Evolutionary conservation across 257 asterid species (phyloP), one percentile per base, ranked within the genome.

Genomic region (Scutellaria galericulata): DNA sequence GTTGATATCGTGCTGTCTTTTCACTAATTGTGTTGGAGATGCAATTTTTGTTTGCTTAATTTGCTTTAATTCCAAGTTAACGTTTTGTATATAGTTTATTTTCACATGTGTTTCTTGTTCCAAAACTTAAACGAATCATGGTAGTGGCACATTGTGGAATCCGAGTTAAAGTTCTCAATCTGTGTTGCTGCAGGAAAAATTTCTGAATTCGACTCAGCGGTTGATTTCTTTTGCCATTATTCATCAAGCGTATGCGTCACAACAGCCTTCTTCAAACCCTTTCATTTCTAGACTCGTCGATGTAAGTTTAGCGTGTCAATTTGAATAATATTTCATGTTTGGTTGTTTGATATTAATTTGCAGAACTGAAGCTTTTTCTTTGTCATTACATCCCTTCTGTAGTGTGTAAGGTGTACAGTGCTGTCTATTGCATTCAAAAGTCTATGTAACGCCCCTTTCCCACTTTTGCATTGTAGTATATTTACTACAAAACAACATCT

Each of bases 141-240:
- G 10, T 18, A 67, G 22, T 46, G 71, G n/a, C 45, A 11, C 24
- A 35, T 56, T 70, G 22, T 63, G 62, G 58, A 31, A 47, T 57
- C 59, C 66, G 18, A 24, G 52, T 18, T 72, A 11, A 75, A 70
- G 59, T 65, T 40, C 40, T 31, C 52, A 24, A 37, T 63, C 40
- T 31, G 13, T 53, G 51, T 71, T 73, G 31, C 37, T 86, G 87
- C 93, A 93, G 98, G 96, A 79, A 42, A 86, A 85, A 60, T 22
- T 85, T 61, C 88, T 91, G 52, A 80, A 68, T 74, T 81, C 92
- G 3, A 78, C 86, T 52, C 94, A 93, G 86, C 80, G 97, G 70
- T 83, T 93, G 85, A 78, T 91, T 83, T 89, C 94, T 12, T 80
- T 86, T 79, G 88, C 98, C 27, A 78, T 91, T 73, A 81, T 93